Base-by-base conservation (phyloP, 2,329 filamentous ascomycete species). In the Furcasterigmium sp. region DNA sequence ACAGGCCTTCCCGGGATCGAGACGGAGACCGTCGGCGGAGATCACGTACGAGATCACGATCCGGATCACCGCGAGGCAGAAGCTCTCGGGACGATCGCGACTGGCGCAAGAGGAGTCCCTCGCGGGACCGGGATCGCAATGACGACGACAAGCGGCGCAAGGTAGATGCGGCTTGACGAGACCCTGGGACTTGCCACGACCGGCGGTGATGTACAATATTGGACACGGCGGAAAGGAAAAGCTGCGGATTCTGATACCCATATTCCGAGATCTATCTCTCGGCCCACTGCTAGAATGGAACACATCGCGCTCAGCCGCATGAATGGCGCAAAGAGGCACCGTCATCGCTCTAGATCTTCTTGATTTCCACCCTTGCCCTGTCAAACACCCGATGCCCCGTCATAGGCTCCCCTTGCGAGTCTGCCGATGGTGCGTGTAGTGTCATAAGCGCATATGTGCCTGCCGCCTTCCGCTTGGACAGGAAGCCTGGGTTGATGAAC, bases 361-460 rank as follows among this genome's bases (percentile, higher is more conserved):
- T 78, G 58, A 98, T 85, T 63, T 98, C 91, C 18, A 95, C 88
- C 49, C 91, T 79, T 23, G 88, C 84, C 47, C 93, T 75, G 48
- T 91, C 82, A 64, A 85, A 95, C 19, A 97, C 68, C 53, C 80
- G 80, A 63, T 96, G 89, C 29, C 76, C 73, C 37, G 91, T 66
- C 58, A 85, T 72, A 10, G 72, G 75, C 4, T 68, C 72, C 25
- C 68, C 70, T 48, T 85, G 82, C 28, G 78, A 73, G 0, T 82
- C 75, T 1, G 85, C 51, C 6, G 64, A 64, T 13, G 84, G 79
- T 2, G 87, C 82, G 50, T 87, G 76, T 7, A 97, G 67, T 17
- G 80, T 80, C 73, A 98, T 77, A 40, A 84, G 82, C 1, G 89
- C 87, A 61, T 85, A 97, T 1, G 90, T 95, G 6, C 93, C 93